Base-by-base conservation (phyloP, 192 early-diverging fungal genomes). In the Lobosporangium transversale region DNA sequence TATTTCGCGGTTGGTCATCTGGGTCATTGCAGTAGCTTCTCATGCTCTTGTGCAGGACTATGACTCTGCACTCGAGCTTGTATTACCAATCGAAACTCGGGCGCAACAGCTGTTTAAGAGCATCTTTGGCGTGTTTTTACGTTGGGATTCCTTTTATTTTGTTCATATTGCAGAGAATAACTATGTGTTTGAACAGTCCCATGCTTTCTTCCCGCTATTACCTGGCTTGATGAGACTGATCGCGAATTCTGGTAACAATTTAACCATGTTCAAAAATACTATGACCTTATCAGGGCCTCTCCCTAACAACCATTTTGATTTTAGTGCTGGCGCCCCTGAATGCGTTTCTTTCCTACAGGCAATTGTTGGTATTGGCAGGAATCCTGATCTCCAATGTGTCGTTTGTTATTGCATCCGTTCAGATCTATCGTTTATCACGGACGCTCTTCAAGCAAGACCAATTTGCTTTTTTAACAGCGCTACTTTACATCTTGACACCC, bases 101-200 rank as follows among this genome's bases (percentile, higher is more conserved):
- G 12, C 44, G 12, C 73, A 78, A 52, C 51, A 50, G 21, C 20
- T 67, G 15, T 85, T 76, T 40, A 71, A 76, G 32, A 30, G 54
- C 55, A 32, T 67, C 51, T 80, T 73, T 68, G 68, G 70, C 31
- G 84, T 88, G 3, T 90, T 93, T 68, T 78, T 95, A 8, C 83
- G 94, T 7, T 98, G 96, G 96, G 96, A 98, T 68, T 87, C 93
- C 0, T 85, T 96, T 59, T 96, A 96, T 75, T 95, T 95, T 83
- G 57, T 90, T 24, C 83, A 90, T 43, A 91, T 95, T 53, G 88
- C 94, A 1, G 85, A 89, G 60, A 54, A 84, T 24, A 91, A 91
- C 3, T 98, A 98, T 66, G 68, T 87, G 1, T 94, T 89, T 75
- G 96, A 98, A 67, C 93, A 98, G 67, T 91, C 90, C 58, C 84